Conservation (phyloP, 2,329 filamentous ascomycete species). For the Trichoderma atroviride region DNA sequence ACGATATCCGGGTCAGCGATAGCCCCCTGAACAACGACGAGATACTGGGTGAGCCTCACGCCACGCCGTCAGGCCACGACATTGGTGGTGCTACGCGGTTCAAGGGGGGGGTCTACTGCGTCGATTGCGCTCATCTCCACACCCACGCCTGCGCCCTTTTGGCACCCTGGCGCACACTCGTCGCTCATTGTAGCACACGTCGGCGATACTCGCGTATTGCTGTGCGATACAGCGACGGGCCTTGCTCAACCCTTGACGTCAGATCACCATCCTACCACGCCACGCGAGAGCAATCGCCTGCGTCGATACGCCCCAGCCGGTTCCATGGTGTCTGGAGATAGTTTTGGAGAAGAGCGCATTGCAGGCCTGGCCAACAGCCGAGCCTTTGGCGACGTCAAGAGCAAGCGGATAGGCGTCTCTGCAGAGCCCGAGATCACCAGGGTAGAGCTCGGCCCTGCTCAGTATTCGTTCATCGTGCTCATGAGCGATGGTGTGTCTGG, state of each 20-base stretch:
- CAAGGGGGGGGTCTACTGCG: constrained; percentile 91
- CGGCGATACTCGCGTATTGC: constrained; percentile 86
- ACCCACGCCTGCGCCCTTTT: constrained; percentile 87
- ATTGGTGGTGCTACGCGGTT: constrained; percentile 81
- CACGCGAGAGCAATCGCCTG: constrained; percentile 78
- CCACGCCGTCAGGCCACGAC: constrained; percentile 57
- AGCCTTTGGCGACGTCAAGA: constrained; percentile 88
- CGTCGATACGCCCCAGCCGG: constrained; percentile 77
- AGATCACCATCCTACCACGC: constrained; percentile 90
- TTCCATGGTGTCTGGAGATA: constrained; percentile 82
- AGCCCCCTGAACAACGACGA: constrained; percentile 82
- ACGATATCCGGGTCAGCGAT: constrained; percentile 72
- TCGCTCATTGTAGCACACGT: constrained; percentile 88
- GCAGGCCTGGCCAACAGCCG: constrained; percentile 91
- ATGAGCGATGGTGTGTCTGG: constrained; percentile 88
- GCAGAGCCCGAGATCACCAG: constrained; percentile 88
- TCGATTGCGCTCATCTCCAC: constrained; percentile 90
- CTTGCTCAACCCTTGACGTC: constrained; percentile 79
- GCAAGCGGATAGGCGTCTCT: constrained; percentile 89
- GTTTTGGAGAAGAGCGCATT: constrained; percentile 96
- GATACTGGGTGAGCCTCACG: constrained; percentile 67
- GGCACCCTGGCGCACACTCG: constrained; percentile 85
- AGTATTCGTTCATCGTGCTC: constrained; percentile 88
- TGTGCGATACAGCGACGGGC: constrained; percentile 85
- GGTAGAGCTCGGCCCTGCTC: constrained; percentile 76